Evolutionary conservation across 73 alveolate genomes (phyloP).

Genomic region (Paramecium biaurelia): DNA sequence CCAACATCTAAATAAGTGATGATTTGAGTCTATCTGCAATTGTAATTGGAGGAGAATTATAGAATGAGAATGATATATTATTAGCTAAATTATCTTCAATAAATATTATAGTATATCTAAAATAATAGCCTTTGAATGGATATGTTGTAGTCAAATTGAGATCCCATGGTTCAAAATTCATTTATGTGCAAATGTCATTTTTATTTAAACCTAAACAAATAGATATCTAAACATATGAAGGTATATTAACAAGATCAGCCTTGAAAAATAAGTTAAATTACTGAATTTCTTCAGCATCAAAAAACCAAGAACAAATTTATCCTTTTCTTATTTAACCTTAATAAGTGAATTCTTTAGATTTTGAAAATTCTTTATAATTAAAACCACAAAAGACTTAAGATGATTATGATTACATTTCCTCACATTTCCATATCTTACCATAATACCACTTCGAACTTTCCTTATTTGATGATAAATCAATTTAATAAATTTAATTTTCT

Average conservation of each 20-base stretch:
- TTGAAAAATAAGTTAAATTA: neutral
- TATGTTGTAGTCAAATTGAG: neutral
- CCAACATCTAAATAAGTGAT: neutral
- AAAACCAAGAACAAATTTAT: conserved; percentile 20
- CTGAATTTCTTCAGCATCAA: neutral
- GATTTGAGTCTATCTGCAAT: neutral
- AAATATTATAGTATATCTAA: neutral
- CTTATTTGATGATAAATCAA: neutral
- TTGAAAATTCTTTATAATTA: neutral
- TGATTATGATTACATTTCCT: neutral
- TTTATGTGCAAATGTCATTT: neutral
- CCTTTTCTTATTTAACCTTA: neutral
- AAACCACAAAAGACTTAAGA: neutral
- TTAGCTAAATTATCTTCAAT: neutral
- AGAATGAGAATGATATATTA: neutral
- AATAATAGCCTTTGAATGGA: neutral
- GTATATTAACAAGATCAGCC: neutral
- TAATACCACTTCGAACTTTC: neutral
- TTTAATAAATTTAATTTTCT: neutral
- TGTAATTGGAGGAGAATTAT: neutral
- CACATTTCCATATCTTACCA: neutral
- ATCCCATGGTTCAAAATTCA: neutral
- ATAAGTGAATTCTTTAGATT: neutral
- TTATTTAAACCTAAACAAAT: conserved; percentile 1
- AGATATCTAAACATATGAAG: neutral